These are phyloP conservation scores for Epichloe typhina DNA, from an alignment of 2,329 filamentous ascomycete genomes.

Conservation along the genomic window DNA sequence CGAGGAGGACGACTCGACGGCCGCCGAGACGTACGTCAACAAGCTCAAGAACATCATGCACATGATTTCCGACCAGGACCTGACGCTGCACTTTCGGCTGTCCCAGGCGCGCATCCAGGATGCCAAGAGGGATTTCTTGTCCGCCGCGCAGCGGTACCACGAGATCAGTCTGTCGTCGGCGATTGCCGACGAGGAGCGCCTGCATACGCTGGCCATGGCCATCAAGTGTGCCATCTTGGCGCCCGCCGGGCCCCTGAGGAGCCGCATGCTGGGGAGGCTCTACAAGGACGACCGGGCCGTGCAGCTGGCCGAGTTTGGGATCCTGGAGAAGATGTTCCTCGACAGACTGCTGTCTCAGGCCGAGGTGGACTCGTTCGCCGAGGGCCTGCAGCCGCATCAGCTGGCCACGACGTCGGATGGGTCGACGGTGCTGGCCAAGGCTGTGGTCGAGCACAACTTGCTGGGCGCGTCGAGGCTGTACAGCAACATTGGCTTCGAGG, in stretches of 20 bases:
- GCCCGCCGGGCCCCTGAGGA: constrained; percentile 76
- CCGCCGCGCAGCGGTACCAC: constrained; percentile 80
- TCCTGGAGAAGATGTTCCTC: constrained; percentile 95
- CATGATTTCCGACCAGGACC: constrained; percentile 57
- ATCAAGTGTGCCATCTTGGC: constrained; percentile 88
- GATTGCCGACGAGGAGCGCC: constrained; percentile 75
- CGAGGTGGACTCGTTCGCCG: constrained; percentile 80
- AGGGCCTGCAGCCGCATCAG: constrained; percentile 73
- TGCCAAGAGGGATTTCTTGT: constrained; percentile 76
- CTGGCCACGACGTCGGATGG: constrained; percentile 82
- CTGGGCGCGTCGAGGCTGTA: constrained; percentile 72
- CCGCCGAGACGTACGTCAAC: constrained; percentile 79
- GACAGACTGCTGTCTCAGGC: constrained; percentile 66
- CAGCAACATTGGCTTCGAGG: constrained; percentile 62
- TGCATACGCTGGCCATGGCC: constrained; percentile 73
- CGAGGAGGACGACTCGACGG: constrained; percentile 81
- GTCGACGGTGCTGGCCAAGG: constrained; percentile 81
- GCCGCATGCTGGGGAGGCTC: constrained; percentile 64
- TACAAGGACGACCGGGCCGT: constrained; percentile 85
- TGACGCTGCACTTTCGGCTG: constrained; percentile 76
- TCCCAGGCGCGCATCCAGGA: constrained; percentile 90
- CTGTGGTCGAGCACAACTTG: constrained; percentile 92
- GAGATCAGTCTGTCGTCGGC: constrained; percentile 64
- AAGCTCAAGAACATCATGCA: constrained; percentile 89
- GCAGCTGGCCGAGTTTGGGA: constrained; percentile 66